Conservation (phyloP, 2,329 filamentous ascomycete species). For the Alternaria ventricosa region DNA sequence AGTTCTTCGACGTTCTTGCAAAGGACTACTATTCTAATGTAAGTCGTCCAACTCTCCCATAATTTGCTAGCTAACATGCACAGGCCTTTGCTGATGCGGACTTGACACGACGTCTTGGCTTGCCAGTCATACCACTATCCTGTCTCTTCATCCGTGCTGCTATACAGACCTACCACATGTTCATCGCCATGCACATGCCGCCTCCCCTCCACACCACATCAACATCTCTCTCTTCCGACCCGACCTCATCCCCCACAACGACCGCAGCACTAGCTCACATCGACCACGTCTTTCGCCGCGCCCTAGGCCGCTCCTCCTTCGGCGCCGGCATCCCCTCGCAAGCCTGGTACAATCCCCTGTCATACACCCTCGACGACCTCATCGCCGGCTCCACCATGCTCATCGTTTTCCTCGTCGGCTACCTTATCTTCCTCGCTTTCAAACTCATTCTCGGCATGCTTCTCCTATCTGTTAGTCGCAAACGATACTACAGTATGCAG, state of each 20-base stretch:
- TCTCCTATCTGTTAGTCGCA: conserved; percentile 78
- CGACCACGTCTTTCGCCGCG: conserved; percentile 77
- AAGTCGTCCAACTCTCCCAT: conserved; percentile 35
- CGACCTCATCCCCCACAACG: conserved; percentile 69
- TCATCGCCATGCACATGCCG: conserved; percentile 84
- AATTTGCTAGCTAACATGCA: conserved; percentile 9
- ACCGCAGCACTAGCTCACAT: conserved; percentile 80
- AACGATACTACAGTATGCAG: conserved; percentile 83
- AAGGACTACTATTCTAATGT: conserved; percentile 98
- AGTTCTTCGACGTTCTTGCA: conserved; percentile 90
- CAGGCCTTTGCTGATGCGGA: conserved; percentile 90
- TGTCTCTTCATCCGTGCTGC: conserved; percentile 95
- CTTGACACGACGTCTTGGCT: conserved; percentile 83
- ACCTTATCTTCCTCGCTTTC: conserved; percentile 78
- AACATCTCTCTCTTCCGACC: conserved; percentile 69
- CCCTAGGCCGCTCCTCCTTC: conserved; percentile 76
- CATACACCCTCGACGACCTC: conserved; percentile 72
- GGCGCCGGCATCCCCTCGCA: conserved; percentile 41
- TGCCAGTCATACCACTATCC: conserved; percentile 90
- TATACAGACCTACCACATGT: conserved; percentile 98
- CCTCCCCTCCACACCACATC: conserved; percentile 72
- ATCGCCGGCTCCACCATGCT: conserved; percentile 83
- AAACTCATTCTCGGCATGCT: conserved; percentile 90
- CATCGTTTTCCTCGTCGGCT: conserved; percentile 82
- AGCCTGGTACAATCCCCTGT: conserved; percentile 34